Conservation (phyloP, 805 yeast genomes). For the Myxozyma monticola region DNA sequence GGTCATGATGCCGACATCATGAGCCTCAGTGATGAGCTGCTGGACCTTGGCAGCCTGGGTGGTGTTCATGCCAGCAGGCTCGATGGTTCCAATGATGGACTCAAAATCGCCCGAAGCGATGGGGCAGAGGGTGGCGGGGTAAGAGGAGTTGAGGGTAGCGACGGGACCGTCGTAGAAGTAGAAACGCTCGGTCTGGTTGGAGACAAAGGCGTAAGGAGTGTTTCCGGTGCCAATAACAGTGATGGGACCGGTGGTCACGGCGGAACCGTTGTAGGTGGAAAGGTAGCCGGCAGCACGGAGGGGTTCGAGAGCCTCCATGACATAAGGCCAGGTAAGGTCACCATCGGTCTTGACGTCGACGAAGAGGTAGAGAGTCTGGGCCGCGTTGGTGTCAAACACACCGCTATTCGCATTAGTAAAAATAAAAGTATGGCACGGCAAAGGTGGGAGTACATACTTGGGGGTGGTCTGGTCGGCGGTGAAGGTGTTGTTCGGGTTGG, state of each 20-base stretch:
- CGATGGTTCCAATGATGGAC: conserved; percentile 33
- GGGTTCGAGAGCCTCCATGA: conserved; percentile 49
- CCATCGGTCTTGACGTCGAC: conserved; percentile 60
- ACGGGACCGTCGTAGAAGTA: conserved; percentile 59
- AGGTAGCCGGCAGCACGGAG: conserved; percentile 53
- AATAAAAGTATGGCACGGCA: neutral
- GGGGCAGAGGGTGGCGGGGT: conserved; percentile 37
- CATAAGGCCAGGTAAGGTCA: conserved; percentile 46
- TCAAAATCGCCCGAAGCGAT: conserved; percentile 42
- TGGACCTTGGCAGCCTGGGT: conserved; percentile 40
- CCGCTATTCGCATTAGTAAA: conserved; percentile 33
- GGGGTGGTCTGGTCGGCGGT: conserved; percentile 23
- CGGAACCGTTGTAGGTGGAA: conserved; percentile 48
- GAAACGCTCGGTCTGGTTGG: conserved; percentile 37
- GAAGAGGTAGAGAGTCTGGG: conserved; percentile 57
- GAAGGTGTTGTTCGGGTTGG: conserved; percentile 42
- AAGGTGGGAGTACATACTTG: conserved; percentile 8
- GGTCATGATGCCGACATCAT: conserved; percentile 51
- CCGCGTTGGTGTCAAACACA: conserved; percentile 48
- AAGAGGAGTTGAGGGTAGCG: conserved; percentile 24
- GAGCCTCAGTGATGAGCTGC: conserved; percentile 46
- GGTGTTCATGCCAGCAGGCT: conserved; percentile 39
- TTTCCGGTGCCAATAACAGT: conserved; percentile 68
- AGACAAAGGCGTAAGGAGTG: conserved; percentile 49
- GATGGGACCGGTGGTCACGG: conserved; percentile 53